These are phyloP conservation scores for Aureobasidium sp. DNA, from an alignment of 2,329 filamentous ascomycete species.

Conservation along the genomic window DNA sequence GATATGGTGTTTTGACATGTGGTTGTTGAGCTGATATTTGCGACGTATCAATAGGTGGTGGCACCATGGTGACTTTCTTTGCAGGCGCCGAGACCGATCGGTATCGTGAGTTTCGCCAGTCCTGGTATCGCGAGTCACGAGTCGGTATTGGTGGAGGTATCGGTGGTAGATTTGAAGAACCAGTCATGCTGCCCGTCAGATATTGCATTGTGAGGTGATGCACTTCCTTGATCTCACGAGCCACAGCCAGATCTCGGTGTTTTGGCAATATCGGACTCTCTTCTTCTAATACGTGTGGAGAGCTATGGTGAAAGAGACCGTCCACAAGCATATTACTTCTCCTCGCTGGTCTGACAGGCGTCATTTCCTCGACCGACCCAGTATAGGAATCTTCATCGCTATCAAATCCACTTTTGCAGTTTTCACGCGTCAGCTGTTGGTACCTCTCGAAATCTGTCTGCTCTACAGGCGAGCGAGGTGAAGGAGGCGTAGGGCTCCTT, in stretches of 20 bases:
- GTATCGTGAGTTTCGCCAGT: constrained; percentile 10
- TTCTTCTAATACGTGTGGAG: constrained; percentile 12
- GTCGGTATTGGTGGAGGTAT: constrained; percentile 2
- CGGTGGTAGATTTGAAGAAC: background rate
- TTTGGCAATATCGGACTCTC: constrained; percentile 17
- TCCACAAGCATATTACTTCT: constrained; percentile 1
- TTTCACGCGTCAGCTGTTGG: constrained; percentile 4
- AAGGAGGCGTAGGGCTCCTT: background rate
- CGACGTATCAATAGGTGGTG: constrained; percentile 29
- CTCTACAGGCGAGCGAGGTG: constrained; percentile 4
- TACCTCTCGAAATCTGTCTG: constrained; percentile 14
- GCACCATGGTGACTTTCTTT: constrained; percentile 27
- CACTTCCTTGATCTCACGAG: constrained; percentile 26
- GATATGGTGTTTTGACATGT: constrained; percentile 29
- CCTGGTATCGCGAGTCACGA: constrained; percentile 10
- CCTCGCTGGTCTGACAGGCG: constrained; percentile 3
- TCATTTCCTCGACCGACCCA: constrained; percentile 16
- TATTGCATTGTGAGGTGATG: constrained; percentile 29
- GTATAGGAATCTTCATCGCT: constrained; percentile 13
- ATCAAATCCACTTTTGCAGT: constrained; percentile 7
- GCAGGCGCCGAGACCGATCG: constrained; percentile 18
- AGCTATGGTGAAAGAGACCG: constrained; percentile 1
- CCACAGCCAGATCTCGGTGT: constrained; percentile 14
- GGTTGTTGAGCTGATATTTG: constrained; percentile 1
- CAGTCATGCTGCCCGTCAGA: constrained; percentile 23